A percentile compares a stretch with the other conserved stretches of the same genome.
Evolutionary conservation across 1,284 basidiomycete genomes (phyloP).

Genomic region (Tilletia caries): DNA sequence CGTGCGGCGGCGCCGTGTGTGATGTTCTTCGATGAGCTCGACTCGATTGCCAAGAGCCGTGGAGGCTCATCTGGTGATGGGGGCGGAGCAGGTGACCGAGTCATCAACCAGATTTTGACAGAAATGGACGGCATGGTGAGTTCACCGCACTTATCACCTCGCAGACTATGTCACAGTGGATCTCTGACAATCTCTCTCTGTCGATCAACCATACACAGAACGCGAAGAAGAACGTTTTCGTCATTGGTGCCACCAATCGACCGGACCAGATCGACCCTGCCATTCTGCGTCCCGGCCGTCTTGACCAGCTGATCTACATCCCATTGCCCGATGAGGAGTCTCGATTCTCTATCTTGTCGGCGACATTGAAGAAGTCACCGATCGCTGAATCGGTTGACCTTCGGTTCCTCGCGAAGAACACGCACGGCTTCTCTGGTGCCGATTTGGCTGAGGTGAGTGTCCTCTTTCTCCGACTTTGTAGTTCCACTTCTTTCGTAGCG

Average conservation of each 20-base stretch:
- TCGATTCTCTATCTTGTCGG: constrained; percentile 84
- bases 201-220: constrained; percentile 56
- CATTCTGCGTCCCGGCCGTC: constrained; percentile 93
- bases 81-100: constrained; percentile 94
- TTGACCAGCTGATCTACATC: constrained; percentile 65
- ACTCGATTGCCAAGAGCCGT: constrained; percentile 96
- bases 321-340: constrained; percentile 83
- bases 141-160: background rate
- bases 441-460: constrained; percentile 75
- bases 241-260: constrained; percentile 96
- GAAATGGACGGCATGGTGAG: constrained; percentile 97
- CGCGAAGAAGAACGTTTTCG: constrained; percentile 98
- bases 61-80: constrained; percentile 77
- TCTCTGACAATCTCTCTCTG: too few relatives aligned
- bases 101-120: constrained; percentile 89
- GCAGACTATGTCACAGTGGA: too few relatives aligned
- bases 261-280: constrained; percentile 99
- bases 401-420: constrained; percentile 81
- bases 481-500: background rate
- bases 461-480: background rate
- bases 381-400: constrained; percentile 82
- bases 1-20: constrained; percentile 97
- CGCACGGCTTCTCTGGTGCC: constrained; percentile 98
- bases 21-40: constrained; percentile 99
- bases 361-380: constrained; percentile 88